phyloP scores from a whole-genome alignment of 2,329 filamentous ascomycete species.

The Pseudocercospora fuligena region DNA sequence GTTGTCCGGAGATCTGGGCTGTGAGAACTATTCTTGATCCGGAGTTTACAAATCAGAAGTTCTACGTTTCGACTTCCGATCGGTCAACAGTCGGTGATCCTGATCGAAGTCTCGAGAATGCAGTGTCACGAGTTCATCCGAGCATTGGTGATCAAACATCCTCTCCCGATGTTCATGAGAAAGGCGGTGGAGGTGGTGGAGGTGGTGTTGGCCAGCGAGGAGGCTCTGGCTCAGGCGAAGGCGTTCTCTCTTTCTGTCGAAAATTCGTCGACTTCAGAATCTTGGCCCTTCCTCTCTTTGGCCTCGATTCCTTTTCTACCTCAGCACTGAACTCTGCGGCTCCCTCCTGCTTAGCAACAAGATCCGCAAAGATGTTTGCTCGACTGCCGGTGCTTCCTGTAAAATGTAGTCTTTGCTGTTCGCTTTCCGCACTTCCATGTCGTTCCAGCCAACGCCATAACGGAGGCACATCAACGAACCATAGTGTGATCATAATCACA shows the following conservation, averaged over 20 bases:
- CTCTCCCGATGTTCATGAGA: too few relatives aligned
- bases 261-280: too few relatives aligned
- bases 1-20: neutral
- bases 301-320: too few relatives aligned
- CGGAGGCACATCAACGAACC: conserved; percentile 12
- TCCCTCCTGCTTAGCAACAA: neutral
- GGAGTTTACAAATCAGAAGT: neutral
- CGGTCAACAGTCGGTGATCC: neutral
- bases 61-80: neutral
- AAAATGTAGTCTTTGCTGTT: neutral
- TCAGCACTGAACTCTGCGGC: neutral
- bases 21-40: neutral
- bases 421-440: neutral
- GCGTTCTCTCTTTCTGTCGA: too few relatives aligned
- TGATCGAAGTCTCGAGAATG: neutral
- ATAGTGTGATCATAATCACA: conserved; percentile 15
- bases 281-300: too few relatives aligned
- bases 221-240: too few relatives aligned
- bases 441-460: conserved; percentile 1
- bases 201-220: too few relatives aligned
- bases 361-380: neutral
- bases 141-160: too few relatives aligned
- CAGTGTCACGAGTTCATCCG: neutral
- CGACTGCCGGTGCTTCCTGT: neutral
- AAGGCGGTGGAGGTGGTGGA: too few relatives aligned